Evolutionary conservation across 495 filamentous ascomycete species (phyloP).

Genomic region (Collariella sp.): DNA sequence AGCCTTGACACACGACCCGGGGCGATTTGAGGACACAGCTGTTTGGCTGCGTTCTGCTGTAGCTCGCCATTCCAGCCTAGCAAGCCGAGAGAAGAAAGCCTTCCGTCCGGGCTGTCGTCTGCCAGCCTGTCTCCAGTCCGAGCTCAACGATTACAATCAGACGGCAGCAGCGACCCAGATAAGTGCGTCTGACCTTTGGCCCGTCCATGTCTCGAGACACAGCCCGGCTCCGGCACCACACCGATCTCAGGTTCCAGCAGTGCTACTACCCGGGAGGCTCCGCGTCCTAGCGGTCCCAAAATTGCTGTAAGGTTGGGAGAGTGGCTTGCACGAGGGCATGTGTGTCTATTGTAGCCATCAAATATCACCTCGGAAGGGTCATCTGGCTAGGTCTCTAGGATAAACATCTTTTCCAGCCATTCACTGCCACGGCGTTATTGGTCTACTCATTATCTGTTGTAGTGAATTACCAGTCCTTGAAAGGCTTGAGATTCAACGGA

Average conservation of each 20-base stretch:
- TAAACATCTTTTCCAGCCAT: conserved; percentile 11
- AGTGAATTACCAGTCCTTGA: conserved; percentile 2
- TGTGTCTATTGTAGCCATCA: conserved; percentile 17
- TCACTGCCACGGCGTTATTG: neutral
- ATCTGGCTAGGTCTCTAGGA: conserved; percentile 9
- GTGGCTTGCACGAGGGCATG: neutral
- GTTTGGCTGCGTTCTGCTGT: conserved; percentile 4
- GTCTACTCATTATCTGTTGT: conserved; percentile 9
- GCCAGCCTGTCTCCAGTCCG: no score
- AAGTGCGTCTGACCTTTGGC: neutral
- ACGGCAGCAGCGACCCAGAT: no score
- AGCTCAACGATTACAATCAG: no score
- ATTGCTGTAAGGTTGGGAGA: no score
- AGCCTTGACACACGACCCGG: neutral
- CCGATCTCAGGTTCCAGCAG: conserved; percentile 1
- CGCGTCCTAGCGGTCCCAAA: conserved; percentile 6
- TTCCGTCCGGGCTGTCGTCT: neutral
- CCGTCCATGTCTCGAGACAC: conserved; percentile 9
- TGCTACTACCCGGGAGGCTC: conserved; percentile 5
- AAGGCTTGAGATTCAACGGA: neutral
- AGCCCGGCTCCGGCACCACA: conserved; percentile 2
- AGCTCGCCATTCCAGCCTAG: conserved; percentile 1
- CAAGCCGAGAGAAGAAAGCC: neutral
- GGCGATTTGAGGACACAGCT: conserved; percentile 4
- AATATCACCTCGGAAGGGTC: conserved; percentile 21